Evolutionary conservation across 257 asterid genomes (phyloP).

Genomic region (Cruciata laevipes): DNA sequence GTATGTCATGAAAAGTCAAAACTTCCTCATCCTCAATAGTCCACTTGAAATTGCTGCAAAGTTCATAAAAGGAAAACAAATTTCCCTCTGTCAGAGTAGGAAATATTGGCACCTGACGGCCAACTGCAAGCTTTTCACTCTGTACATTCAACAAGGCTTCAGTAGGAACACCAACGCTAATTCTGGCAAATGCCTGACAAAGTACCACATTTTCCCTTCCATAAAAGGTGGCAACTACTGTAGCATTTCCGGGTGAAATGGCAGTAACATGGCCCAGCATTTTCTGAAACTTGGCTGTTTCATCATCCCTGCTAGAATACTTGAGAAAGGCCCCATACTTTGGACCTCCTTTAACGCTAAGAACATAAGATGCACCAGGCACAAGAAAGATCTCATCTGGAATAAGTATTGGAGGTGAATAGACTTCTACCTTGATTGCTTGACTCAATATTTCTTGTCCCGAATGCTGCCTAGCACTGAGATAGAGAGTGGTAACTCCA

Average conservation of each 20-base stretch:
- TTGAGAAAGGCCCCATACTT: constrained; percentile 48
- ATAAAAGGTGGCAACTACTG: constrained; percentile 56
- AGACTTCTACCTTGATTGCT: constrained; percentile 65
- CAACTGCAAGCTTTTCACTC: constrained; percentile 67
- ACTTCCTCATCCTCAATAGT: constrained; percentile 50
- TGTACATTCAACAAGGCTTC: constrained; percentile 64
- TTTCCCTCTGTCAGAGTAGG: constrained; percentile 75
- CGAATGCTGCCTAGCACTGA: constrained; percentile 58
- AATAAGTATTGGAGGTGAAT: constrained; percentile 64
- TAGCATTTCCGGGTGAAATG: constrained; percentile 62
- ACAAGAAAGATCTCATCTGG: constrained; percentile 72
- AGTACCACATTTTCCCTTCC: constrained; percentile 49
- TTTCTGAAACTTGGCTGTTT: constrained; percentile 47
- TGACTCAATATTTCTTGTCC: constrained; percentile 65
- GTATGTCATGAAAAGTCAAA: constrained; percentile 37
- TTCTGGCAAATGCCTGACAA: constrained; percentile 59
- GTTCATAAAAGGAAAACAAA: constrained; percentile 75
- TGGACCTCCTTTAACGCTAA: constrained; percentile 79
- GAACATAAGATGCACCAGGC: constrained; percentile 79
- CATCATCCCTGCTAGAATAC: constrained; percentile 52
- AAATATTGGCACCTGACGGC: constrained; percentile 49
- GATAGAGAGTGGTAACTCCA: constrained; percentile 71
- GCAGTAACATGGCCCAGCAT: constrained; percentile 58
- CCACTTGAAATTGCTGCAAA: constrained; percentile 65
- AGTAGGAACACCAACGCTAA: constrained; percentile 75